Conservation (phyloP, 2,329 filamentous ascomycete genomes). For the Cladosporium sp. region DNA sequence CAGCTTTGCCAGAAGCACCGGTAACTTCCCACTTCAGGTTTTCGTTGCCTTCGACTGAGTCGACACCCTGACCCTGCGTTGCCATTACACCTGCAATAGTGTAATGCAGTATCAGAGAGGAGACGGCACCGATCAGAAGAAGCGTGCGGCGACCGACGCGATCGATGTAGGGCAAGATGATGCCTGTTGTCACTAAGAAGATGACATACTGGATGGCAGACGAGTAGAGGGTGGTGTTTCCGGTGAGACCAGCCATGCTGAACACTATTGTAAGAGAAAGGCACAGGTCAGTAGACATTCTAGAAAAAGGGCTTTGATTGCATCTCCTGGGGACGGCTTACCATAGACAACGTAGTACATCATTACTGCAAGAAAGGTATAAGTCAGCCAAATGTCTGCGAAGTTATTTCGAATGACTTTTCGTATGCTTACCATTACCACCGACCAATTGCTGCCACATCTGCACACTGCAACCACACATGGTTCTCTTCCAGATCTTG, state of each 20-base stretch:
- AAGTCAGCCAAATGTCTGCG: background rate
- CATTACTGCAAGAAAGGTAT: background rate
- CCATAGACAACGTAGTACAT: constrained; percentile 47
- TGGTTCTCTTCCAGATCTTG: constrained; percentile 59
- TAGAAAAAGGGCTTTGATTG: background rate
- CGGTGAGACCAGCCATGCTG: constrained; percentile 64
- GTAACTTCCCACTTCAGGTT: constrained; percentile 44
- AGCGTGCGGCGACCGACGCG: constrained; percentile 71
- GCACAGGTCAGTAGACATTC: background rate
- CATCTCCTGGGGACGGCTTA: background rate
- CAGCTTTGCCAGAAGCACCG: constrained; percentile 45
- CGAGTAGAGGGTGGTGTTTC: constrained; percentile 60
- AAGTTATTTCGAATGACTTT: background rate
- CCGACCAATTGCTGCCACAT: constrained; percentile 56
- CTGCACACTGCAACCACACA: constrained; percentile 57
- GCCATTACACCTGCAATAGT: constrained; percentile 63
- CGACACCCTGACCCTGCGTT: constrained; percentile 45
- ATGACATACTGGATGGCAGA: constrained; percentile 75
- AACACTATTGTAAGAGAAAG: constrained; percentile 52
- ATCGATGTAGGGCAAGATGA: constrained; percentile 73
- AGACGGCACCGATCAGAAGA: constrained; percentile 62
- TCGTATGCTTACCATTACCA: constrained; percentile 25
- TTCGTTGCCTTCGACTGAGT: constrained; percentile 41
- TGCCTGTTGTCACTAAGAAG: constrained; percentile 76
- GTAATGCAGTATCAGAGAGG: constrained; percentile 65